These are phyloP conservation scores for Anisodus acutangulus DNA, from an alignment of 257 asterid species.

Conservation along the genomic window DNA sequence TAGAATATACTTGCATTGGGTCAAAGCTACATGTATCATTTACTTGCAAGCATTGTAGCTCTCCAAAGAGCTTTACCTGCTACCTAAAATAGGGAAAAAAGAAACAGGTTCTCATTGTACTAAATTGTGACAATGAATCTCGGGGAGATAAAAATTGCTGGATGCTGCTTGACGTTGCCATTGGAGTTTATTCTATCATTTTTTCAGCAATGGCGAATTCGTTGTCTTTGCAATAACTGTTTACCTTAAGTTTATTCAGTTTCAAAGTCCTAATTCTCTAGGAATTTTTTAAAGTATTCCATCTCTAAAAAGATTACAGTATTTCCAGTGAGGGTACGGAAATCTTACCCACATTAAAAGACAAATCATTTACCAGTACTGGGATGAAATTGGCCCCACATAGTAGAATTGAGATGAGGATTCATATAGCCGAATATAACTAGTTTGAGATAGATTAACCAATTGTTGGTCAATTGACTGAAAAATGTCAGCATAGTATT, in stretches of 20 bases:
- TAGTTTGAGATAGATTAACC: neutral
- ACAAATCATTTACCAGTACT: neutral
- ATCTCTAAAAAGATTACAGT: neutral
- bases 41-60: neutral
- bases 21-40: neutral
- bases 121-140: too few species aligned
- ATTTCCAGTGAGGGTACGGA: neutral
- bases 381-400: neutral
- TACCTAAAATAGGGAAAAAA: too few species aligned
- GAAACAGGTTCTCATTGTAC: too few species aligned
- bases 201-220: neutral
- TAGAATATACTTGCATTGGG: neutral
- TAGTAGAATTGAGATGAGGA: neutral
- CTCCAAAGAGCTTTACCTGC: neutral
- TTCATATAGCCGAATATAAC: neutral
- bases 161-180: neutral
- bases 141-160: neutral
- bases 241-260: neutral
- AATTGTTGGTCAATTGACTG: neutral
- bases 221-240: neutral
- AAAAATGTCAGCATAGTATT: neutral
- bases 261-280: neutral
- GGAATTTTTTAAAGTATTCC: neutral
- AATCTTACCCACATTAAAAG: neutral
- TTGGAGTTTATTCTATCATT: neutral